These are phyloP conservation scores for Myriosclerotinia duriaeana DNA, from an alignment of 2,329 filamentous ascomycete genomes.

Conservation along the genomic window DNA sequence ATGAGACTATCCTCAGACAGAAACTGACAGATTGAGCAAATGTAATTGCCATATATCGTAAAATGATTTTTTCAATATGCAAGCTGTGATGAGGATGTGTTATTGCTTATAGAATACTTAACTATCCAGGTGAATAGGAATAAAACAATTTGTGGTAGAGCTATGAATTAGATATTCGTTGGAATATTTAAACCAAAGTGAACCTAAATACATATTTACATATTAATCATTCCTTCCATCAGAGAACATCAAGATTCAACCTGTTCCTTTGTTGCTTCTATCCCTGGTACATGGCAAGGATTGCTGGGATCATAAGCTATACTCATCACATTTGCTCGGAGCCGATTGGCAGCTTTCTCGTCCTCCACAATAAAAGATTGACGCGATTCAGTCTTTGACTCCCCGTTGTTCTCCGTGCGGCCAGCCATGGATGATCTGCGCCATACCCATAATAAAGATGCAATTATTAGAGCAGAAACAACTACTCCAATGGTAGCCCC, in stretches of 20 bases:
- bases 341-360: neutral
- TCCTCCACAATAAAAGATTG: conserved; percentile 15
- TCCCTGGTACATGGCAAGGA: conserved; percentile 7
- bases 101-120: too few species aligned
- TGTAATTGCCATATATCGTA: neutral
- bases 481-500: conserved; percentile 17
- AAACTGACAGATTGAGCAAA: neutral
- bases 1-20: neutral
- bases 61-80: fast-evolving
- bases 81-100: too few species aligned
- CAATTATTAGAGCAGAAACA: conserved; percentile 3
- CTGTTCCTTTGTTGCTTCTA: neutral
- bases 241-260: neutral
- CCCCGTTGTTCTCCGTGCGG: neutral
- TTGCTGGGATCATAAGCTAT: conserved; percentile 11
- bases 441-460: conserved; percentile 17
- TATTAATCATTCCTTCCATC: neutral
- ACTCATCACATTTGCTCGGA: conserved; percentile 12
- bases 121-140: neutral
- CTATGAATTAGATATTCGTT: neutral
- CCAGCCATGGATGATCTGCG: conserved; percentile 8
- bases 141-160: neutral
- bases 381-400: neutral
- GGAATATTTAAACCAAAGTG: neutral
- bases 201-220: neutral